A percentile compares a stretch with the other conserved stretches of the same genome.
phyloP scores from a whole-genome alignment of 2,329 filamentous ascomycete species.

The Paracoccidioides brasiliensis region DNA sequence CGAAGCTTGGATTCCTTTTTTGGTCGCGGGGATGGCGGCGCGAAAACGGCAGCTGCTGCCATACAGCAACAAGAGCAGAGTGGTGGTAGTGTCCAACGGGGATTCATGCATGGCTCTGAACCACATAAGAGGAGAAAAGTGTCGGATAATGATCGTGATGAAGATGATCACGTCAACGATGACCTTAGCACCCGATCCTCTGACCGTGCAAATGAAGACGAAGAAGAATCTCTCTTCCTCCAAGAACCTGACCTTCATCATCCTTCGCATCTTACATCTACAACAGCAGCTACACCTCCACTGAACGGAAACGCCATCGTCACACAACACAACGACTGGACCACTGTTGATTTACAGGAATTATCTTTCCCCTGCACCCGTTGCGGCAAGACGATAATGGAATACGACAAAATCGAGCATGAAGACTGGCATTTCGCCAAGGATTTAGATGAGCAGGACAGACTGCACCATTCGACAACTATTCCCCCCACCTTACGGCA shows the following conservation, averaged over 20 bases:
- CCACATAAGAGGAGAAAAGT: background rate
- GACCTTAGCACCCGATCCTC: background rate
- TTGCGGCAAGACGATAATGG: slow-evolving; percentile 50
- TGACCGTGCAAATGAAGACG: background rate
- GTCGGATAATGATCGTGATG: background rate
- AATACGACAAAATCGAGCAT: slow-evolving; percentile 57
- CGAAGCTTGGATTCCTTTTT: slow-evolving; percentile 77
- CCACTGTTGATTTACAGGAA: background rate
- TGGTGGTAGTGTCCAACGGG: background rate
- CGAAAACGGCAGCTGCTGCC: background rate
- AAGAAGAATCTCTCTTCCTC: background rate
- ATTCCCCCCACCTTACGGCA: background rate
- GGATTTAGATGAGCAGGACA: slow-evolving; percentile 41
- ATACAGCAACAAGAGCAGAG: background rate
- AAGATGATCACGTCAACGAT: background rate
- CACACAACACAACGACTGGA: background rate
- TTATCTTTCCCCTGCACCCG: slow-evolving; percentile 44
- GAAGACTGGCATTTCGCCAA: slow-evolving; percentile 91
- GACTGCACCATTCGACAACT: background rate
- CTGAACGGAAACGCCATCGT: background rate
- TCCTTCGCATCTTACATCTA: background rate
- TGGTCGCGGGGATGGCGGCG: slow-evolving; percentile 37
- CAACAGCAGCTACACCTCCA: background rate
- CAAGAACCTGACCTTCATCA: background rate
- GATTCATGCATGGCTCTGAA: background rate